Evolutionary conservation across 352 stramenopile genomes (phyloP), one percentile per base, ranked within the genome.

Genomic region (Pythium rishiriense): DNA sequence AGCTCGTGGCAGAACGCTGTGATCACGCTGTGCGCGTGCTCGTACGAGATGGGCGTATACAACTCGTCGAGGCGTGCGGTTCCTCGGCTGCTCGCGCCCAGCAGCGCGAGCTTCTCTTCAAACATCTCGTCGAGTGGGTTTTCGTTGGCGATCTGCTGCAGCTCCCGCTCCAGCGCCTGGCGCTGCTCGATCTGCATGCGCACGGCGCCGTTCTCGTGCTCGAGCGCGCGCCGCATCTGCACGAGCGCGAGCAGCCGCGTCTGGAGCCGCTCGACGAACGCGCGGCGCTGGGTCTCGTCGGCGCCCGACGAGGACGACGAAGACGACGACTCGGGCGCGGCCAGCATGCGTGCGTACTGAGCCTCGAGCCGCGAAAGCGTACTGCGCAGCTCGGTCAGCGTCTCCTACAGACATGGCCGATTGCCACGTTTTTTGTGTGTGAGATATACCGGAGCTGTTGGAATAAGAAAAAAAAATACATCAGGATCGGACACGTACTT

Each of bases 31-130:
- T 70, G 39, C 4, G 63, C 54, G 8, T 70, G 25, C 7, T 6
- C 2, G 10, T 26, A 17, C 2, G 70, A 52, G 10, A 78, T 41
- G 19, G 70, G 60, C 56, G 46, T 63, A 6, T n/a, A 43, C 43
- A 73, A 76, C 41, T n/a, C 10, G 31, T 51, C 41, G 15, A 29
- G 60, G 8, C 31, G 21, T 25, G 45, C 22, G 26, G 7, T 37
- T 14, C 28, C 24, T 25, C 10, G n/a, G n/a, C n/a, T n/a, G n/a
- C n/a, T n/a, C n/a, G n/a, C 54, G 25, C 61, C 73, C 26, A 80
- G 58, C 19, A 80, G 51, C 50, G 61, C 60, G 15, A 80, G 70
- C 51, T 76, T 78, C 33, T 79, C 72, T 14, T 68, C 59, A 19
- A 74, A 45, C 35, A 48, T 54, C 14, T 73, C 68, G 39, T 78